Evolutionary conservation across 768 basidiomycete species (phyloP).

Genomic region (Termitomyces sp.): DNA sequence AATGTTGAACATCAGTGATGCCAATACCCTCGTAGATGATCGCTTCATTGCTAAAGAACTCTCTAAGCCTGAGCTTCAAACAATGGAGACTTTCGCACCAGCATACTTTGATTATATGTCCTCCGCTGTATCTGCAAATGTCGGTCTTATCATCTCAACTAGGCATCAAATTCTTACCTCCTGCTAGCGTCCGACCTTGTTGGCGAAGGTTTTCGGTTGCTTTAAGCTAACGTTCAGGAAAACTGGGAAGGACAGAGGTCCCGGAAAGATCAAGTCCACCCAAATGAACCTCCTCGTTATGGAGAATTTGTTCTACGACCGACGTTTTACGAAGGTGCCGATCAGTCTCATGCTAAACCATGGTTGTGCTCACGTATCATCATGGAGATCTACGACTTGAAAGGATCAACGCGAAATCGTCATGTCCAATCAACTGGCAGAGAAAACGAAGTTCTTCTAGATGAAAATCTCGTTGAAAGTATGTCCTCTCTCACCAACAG

Average conservation of each 20-base stretch:
- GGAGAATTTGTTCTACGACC: conserved; percentile 96
- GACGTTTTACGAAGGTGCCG: conserved; percentile 81
- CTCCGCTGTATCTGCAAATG: conserved; percentile 83
- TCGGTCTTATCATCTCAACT: conserved; percentile 32
- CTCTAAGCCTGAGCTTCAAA: conserved; percentile 85
- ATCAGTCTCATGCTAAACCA: background rate
- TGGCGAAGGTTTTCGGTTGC: conserved; percentile 97
- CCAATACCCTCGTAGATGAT: conserved; percentile 59
- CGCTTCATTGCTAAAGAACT: conserved; percentile 98
- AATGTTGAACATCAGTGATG: background rate
- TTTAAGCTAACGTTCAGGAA: conserved; percentile 92
- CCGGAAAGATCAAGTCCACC: conserved; percentile 70
- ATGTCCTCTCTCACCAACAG: conserved; percentile 20
- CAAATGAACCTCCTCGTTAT: conserved; percentile 96
- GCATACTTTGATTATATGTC: conserved; percentile 99
- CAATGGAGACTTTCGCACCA: conserved; percentile 95
- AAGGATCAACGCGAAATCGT: conserved; percentile 92
- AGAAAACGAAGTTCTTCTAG: conserved; percentile 90
- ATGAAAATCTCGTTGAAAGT: conserved; percentile 96
- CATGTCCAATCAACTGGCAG: conserved; percentile 88
- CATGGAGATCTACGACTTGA: conserved; percentile 93
- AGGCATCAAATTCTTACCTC: conserved; percentile 10
- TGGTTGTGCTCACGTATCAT: background rate
- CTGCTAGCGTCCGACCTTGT: conserved; percentile 79
- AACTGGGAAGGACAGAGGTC: conserved; percentile 62